Evolutionary conservation across 345 rosid genomes (phyloP), one percentile per base, ranked within the genome.

Genomic region (Draba incana): DNA sequence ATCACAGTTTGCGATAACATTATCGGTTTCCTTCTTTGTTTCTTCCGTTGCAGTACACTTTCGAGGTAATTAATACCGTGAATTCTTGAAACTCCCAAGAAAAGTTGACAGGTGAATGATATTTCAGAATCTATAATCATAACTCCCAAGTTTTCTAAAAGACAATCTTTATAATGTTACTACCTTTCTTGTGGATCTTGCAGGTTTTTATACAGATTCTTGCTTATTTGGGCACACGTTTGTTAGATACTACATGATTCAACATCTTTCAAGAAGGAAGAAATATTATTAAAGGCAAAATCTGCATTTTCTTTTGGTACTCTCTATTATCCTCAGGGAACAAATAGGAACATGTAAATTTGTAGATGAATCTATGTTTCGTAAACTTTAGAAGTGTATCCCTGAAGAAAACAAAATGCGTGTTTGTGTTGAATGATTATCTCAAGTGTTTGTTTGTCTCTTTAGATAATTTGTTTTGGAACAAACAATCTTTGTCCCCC

Each of bases 31-130:
- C 25, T 4, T 46, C 24, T 47, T 47, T 46, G 42, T 57, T 54
- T 14, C 23, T 70, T 31, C 43, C 25, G 16, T 24, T 79, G 66
- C 89, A 88, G 97, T 85, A 77, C 84, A 84, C 14, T 82, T 84
- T 72, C 71, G 83, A 37, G 44, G 71, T 64, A 69, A 39, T 76
- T 50, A 13, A 72, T 57, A 24, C 20, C 37, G 48, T 24, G 65
- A 61, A 55, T 55, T 47, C 50, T 9, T 11, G 49, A 43, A 43
- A 10, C 49, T 47, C 54, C 35, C 71, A 35, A 59, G 62, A 43
- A 43, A 44, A 23, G n/a, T 20, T 35, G 55, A n/a, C 68, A 57
- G 69, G 72, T 50, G 50, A 58, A 50, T 64, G 28, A 28, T 20
- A 27, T 51, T 37, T 51, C 25, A 9, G 20, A 5, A 2, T 27